These are phyloP conservation scores for Diaporthe helianthi DNA, from an alignment of 2,329 filamentous ascomycete species.

Conservation along the genomic window DNA sequence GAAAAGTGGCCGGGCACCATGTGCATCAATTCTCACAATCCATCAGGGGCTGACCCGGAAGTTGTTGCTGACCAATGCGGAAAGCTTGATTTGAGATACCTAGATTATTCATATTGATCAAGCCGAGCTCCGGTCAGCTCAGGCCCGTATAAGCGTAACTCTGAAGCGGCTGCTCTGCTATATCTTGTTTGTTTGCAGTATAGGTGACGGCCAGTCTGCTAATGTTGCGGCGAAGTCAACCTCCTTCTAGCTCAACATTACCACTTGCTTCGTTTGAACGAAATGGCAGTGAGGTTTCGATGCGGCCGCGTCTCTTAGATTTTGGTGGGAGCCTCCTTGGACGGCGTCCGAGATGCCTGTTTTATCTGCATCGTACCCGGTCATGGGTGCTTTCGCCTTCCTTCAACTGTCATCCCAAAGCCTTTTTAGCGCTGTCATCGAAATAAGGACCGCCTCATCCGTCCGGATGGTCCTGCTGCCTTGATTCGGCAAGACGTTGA, in stretches of 20 bases:
- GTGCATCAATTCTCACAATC: constrained; percentile 12
- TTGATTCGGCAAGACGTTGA: constrained; percentile 81
- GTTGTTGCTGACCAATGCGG: not conserved
- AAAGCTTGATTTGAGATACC: constrained; percentile 13
- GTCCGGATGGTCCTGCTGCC: constrained; percentile 84
- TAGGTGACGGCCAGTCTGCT: not conserved
- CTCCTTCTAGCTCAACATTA: not conserved
- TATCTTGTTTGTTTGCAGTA: not conserved
- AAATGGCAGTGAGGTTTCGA: not conserved
- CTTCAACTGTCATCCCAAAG: constrained; percentile 54
- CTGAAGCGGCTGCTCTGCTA: constrained; percentile 5
- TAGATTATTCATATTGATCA: not conserved
- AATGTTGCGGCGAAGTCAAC: not conserved
- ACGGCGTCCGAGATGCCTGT: not conserved
- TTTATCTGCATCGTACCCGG: not conserved
- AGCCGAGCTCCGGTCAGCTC: not conserved
- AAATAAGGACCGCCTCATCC: constrained; percentile 83
- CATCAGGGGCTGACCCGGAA: constrained; percentile 16
- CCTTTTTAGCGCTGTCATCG: constrained; percentile 70
- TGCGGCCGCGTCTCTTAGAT: not conserved
- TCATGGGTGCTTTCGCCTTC: not conserved
- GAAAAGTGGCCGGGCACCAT: constrained; percentile 10
- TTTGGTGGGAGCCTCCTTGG: not conserved
- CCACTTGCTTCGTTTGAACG: not conserved
- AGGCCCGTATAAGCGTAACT: not conserved